Conservation (phyloP, 352 stramenopile genomes). For the Phytopythium sindhum region DNA sequence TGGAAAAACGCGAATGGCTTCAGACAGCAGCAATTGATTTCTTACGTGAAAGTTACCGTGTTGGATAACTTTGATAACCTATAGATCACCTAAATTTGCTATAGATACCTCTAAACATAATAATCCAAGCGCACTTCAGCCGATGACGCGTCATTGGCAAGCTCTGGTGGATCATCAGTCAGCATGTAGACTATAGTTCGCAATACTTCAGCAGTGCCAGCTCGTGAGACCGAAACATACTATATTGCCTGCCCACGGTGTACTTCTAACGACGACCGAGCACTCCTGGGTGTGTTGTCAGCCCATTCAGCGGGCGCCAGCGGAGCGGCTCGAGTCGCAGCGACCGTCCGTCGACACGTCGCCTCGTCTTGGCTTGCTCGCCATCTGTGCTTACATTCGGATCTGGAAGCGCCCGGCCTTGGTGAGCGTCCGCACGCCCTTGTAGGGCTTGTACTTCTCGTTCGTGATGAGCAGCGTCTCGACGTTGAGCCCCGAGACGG, state of each 20-base stretch:
- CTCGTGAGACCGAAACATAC: background rate
- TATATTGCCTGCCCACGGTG: background rate
- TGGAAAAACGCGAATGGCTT: slow-evolving; percentile 1
- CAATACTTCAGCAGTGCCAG: too few species aligned
- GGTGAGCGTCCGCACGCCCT: slow-evolving; percentile 96
- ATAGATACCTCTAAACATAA: too few species aligned
- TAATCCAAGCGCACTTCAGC: too few species aligned
- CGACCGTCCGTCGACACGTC: too few species aligned
- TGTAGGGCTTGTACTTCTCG: slow-evolving; percentile 98
- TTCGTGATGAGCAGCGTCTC: slow-evolving; percentile 94
- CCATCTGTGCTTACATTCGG: too few species aligned
- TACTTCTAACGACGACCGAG: too few species aligned
- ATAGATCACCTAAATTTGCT: background rate
- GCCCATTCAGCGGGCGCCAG: background rate
- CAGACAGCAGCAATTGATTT: background rate
- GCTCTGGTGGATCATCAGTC: too few species aligned
- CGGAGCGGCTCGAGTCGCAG: background rate
- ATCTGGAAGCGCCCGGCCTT: slow-evolving; percentile 96
- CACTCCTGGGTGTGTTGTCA: background rate
- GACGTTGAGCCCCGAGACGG: slow-evolving; percentile 94
- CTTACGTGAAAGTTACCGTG: background rate
- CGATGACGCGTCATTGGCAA: too few species aligned
- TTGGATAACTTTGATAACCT: background rate
- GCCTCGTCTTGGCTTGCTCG: too few species aligned
- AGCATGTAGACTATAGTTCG: too few species aligned